Percentiles rank a stretch among this genome's conserved stretches.
Evolutionary conservation across 768 basidiomycete species (phyloP).

Genomic region (Phylloporus sp.): DNA sequence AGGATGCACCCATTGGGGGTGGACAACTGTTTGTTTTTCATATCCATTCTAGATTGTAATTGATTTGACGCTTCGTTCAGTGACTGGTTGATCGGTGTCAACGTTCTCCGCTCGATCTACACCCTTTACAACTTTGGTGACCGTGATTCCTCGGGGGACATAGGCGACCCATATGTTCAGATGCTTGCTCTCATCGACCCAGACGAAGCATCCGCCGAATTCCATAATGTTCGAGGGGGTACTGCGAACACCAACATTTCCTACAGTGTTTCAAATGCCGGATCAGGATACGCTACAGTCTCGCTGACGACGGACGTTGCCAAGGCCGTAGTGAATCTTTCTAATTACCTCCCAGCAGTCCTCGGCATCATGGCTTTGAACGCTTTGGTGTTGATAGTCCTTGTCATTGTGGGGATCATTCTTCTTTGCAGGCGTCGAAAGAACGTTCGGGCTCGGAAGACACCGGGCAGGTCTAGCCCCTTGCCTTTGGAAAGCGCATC

Average conservation of each 20-base stretch:
- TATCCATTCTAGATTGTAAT: not conserved
- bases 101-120: constrained; percentile 78
- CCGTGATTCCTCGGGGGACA: constrained; percentile 56
- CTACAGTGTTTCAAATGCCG: constrained; percentile 47
- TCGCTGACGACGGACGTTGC: constrained; percentile 56
- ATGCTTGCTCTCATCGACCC: constrained; percentile 68
- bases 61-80: constrained; percentile 34
- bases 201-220: constrained; percentile 64
- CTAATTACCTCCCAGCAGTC: constrained; percentile 66
- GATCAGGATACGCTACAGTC: constrained; percentile 44
- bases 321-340: constrained; percentile 58
- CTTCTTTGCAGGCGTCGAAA: constrained; percentile 50
- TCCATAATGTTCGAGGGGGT: constrained; percentile 65
- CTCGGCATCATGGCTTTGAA: constrained; percentile 76
- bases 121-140: constrained; percentile 84
- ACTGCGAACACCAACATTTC: constrained; percentile 63
- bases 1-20: constrained; percentile 49
- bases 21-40: constrained; percentile 59
- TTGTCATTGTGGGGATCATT: constrained; percentile 51
- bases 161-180: constrained; percentile 78
- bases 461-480: constrained; percentile 47
- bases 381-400: constrained; percentile 59
- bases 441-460: constrained; percentile 33
- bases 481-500: constrained; percentile 49
- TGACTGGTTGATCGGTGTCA: constrained; percentile 83